Percentiles rank a stretch among this genome's conserved stretches.
These are phyloP conservation scores for Dimargaris cristalligena DNA, from an alignment of 192 early-diverging fungal species.

Conservation along the genomic window DNA sequence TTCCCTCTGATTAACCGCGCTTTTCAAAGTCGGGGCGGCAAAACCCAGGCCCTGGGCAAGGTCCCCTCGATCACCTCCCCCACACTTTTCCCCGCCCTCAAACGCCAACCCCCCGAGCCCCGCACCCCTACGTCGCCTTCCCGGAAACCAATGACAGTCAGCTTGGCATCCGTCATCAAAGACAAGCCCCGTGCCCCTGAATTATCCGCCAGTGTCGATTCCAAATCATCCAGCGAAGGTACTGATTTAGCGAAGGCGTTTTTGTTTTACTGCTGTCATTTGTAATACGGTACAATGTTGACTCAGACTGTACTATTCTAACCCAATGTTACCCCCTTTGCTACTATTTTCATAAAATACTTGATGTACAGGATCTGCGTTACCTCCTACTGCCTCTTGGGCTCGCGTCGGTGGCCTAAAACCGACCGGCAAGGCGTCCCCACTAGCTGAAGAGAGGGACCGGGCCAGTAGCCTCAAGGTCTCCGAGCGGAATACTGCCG, in stretches of 20 bases:
- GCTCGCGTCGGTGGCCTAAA: constrained; percentile 12
- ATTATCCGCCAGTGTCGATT: no score
- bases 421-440: not conserved
- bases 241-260: not conserved
- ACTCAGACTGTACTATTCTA: no score
- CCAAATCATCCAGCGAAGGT: not conserved
- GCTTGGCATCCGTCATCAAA: not conserved
- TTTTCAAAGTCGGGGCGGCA: no score
- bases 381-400: constrained; percentile 30
- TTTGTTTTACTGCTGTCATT: no score
- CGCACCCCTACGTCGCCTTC: constrained; percentile 18
- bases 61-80: constrained; percentile 12
- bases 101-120: not conserved
- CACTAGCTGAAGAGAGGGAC: constrained; percentile 1
- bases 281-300: no score
- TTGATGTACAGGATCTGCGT: constrained; percentile 22
- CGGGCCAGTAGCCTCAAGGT: not conserved
- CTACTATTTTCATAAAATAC: no score
- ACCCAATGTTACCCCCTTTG: no score
- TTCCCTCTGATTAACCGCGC: no score
- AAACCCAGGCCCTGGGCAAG: not conserved
- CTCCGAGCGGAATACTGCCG: not conserved
- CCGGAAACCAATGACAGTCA: constrained; percentile 2
- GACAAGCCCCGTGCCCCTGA: not conserved
- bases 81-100: constrained; percentile 8